These are phyloP conservation scores for Diddensiella santjacobensis DNA, from an alignment of 805 yeast species.

Conservation along the genomic window DNA sequence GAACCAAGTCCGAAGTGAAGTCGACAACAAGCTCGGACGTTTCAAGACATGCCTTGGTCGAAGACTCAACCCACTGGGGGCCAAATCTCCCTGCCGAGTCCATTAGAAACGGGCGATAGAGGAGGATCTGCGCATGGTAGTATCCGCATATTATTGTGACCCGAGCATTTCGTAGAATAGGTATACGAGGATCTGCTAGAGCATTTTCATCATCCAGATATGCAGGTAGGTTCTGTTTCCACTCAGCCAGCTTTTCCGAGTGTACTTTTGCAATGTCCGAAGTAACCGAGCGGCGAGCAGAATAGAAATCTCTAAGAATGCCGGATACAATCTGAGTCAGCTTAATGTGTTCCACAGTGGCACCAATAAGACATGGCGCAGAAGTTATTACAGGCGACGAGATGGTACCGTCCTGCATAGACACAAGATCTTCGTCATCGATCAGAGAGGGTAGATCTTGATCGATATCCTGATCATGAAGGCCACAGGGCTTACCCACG, in stretches of 20 bases:
- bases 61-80: conserved; percentile 7
- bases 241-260: neutral
- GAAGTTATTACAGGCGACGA: neutral
- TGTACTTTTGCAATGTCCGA: conserved; percentile 2
- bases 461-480: conserved; percentile 11
- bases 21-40: conserved; percentile 3
- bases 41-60: conserved; percentile 6
- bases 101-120: conserved; percentile 12
- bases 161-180: conserved; percentile 8
- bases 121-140: conserved; percentile 8
- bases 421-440: conserved; percentile 4
- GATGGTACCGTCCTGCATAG: neutral
- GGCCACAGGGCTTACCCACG: conserved; percentile 11
- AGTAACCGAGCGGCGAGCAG: conserved; percentile 1
- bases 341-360: conserved; percentile 9
- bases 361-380: neutral
- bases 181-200: conserved; percentile 7
- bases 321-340: conserved; percentile 9
- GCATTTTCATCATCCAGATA: conserved; percentile 6
- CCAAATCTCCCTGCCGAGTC: conserved; percentile 3
- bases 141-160: conserved; percentile 6
- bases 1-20: conserved; percentile 4
- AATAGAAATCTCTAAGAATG: conserved; percentile 8
- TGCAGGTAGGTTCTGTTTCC: conserved; percentile 4
- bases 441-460: conserved; percentile 6